phyloP scores from a whole-genome alignment of 2,329 filamentous ascomycete genomes.

The Teratosphaeria gauchensis region DNA sequence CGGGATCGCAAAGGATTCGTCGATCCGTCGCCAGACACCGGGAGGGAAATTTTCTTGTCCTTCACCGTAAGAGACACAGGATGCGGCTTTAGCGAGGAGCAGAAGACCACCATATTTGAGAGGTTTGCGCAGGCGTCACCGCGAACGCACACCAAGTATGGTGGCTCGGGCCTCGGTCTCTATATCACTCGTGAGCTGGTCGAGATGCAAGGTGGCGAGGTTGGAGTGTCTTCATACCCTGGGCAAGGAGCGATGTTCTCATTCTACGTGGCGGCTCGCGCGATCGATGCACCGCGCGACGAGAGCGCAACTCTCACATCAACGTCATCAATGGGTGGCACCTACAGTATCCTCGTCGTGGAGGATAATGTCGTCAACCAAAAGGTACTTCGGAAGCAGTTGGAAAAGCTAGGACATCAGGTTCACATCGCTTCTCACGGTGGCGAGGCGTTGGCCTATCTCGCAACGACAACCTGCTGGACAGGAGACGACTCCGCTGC shows the following conservation, averaged over 20 bases:
- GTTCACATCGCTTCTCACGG: conserved; percentile 41
- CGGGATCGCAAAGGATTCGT: conserved; percentile 36
- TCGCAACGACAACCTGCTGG: conserved; percentile 35
- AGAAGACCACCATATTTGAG: conserved; percentile 66
- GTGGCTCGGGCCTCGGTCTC: conserved; percentile 65
- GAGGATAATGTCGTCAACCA: conserved; percentile 37
- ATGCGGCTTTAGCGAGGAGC: conserved; percentile 53
- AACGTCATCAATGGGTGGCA: background rate
- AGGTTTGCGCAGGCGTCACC: conserved; percentile 69
- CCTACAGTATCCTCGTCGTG: conserved; percentile 29
- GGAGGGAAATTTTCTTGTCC: conserved; percentile 55
- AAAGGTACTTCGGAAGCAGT: conserved; percentile 39
- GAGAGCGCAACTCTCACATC: background rate
- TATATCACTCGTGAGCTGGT: conserved; percentile 70
- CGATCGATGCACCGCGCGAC: conserved; percentile 30
- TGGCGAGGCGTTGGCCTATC: conserved; percentile 36
- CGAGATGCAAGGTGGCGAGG: conserved; percentile 68
- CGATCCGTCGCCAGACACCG: conserved; percentile 21
- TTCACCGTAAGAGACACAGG: conserved; percentile 72
- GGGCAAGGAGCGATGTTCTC: conserved; percentile 64
- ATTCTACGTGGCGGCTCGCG: conserved; percentile 63
- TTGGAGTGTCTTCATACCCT: conserved; percentile 59
- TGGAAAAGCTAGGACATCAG: conserved; percentile 36
- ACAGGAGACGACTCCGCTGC: conserved; percentile 12
- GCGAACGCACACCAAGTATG: conserved; percentile 67